Base-by-base conservation (phyloP, 345 rosid genomes). In the Triadica sebifera region DNA sequence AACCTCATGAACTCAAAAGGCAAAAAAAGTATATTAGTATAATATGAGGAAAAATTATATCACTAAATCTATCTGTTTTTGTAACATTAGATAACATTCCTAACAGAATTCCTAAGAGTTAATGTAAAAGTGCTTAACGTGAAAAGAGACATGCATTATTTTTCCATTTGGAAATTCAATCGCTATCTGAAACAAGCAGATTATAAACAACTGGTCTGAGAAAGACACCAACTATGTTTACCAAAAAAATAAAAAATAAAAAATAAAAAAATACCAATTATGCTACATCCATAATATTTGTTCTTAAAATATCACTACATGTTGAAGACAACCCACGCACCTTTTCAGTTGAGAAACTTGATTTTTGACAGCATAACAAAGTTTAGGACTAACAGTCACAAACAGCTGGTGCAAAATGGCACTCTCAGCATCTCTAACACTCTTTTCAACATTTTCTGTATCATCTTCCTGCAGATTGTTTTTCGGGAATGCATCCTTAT, bases 311-410 rank as follows among this genome's bases (percentile, higher is more conserved):
- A 8, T 85, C 83, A 5, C 77, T 78, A 71, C 79, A 84, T 58
- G 34, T 58, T 24, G 64, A 59, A 39, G 24, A 38, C 10, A 34
- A n/a, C n/a, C n/a, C n/a, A n/a, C n/a, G 3, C 16, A 85, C 89
- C 87, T 86, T 81, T 82, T 85, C 65, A 88, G 65, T 16, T 81
- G 77, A 4, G 84, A 77, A 51, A 88, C 72, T 4, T 86, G 85
- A 5, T 82, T 80, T 74, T 82, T 86, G 57, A 88, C 81, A 3
- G 85, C 87, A 75, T 73, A 72, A 74, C 88, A 88, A 1, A 86
- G 70, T 74, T 81, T 85, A 0, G 86, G 79, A 80, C 85, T 85
- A 56, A 85, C 87, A 0, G 87, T 85, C n/a, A 88, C 90, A 78
- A 86, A 88, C 57, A 89, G 81, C 74, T 89, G 90, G 20, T 72